These are phyloP conservation scores for Dendrobium chrysotoxum DNA, from an alignment of 106 monocot genomes.

Conservation along the genomic window DNA sequence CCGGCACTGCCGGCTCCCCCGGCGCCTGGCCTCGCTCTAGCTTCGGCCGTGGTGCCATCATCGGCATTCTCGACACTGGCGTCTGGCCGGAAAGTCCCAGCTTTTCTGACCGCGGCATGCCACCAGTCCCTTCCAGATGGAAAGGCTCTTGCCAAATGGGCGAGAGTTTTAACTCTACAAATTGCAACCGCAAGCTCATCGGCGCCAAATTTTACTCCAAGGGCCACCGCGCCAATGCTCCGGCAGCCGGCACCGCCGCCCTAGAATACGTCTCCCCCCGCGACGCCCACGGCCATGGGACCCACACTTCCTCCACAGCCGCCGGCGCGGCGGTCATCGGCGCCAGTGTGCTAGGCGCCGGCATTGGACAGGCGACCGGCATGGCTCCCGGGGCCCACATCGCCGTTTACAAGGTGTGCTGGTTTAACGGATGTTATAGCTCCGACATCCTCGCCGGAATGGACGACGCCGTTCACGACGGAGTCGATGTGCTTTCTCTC, in stretches of 20 bases:
- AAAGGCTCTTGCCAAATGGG: constrained; percentile 69
- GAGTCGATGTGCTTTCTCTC: constrained; percentile 74
- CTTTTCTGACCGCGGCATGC: constrained; percentile 56
- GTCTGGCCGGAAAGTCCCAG: constrained; percentile 94
- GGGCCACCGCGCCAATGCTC: constrained; percentile 50
- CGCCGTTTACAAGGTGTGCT: constrained; percentile 88
- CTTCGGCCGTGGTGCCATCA: constrained; percentile 36
- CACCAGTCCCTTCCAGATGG: constrained; percentile 60
- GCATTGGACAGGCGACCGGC: constrained; percentile 45
- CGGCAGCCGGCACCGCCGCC: constrained; percentile 11
- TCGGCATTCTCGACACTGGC: constrained; percentile 88
- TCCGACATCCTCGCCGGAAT: constrained; percentile 87
- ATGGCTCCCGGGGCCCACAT: constrained; percentile 68
- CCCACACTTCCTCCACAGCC: constrained; percentile 81
- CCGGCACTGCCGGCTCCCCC: constrained; percentile 10
- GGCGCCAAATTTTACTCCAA: constrained; percentile 76
- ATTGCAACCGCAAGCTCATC: constrained; percentile 87
- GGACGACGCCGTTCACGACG: constrained; percentile 77
- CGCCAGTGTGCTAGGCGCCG: constrained; percentile 57
- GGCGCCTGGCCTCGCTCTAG: constrained; percentile 26
- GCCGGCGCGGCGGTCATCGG: constrained; percentile 40
- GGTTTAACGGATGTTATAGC: constrained; percentile 89
- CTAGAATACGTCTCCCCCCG: constrained; percentile 66
- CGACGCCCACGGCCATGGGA: constrained; percentile 79
- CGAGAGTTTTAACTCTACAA: constrained; percentile 48